Base-by-base conservation (phyloP, 1,139 yeast species). In the Scheffersomyces stambukii region DNA sequence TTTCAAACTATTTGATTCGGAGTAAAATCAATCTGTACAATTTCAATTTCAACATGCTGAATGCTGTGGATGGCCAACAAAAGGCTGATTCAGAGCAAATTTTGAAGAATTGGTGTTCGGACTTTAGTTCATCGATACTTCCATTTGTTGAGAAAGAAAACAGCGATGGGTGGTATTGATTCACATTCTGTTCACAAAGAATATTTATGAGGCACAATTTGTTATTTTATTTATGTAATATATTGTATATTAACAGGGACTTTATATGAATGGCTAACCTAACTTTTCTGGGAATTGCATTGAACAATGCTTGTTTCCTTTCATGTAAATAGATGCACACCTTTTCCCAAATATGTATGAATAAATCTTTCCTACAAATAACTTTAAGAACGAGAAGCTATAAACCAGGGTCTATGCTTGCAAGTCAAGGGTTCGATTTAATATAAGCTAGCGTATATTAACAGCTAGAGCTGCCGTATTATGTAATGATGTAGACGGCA, bases 121-220 rank as follows among this genome's bases (percentile, higher is more conserved):
- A 57, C 5, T 50, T 60, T 26, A 38, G 43, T 28, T 40, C 39
- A 15, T 28, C 33, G 3, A 44, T 62, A 8, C 32, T 55, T n/a
- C 57, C 58, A 4, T 57, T 63, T 32, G 45, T 60, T n/a, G 52
- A 52, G 16, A 43, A 42, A 11, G 72, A 66, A 38, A 48, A 48
- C 33, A 36, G 48, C 17, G 62, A 60, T 18, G 70, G 71, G 6
- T 66, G 71, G 70, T 47, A 46, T 26, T 57, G 36, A 41, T 11
- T 9, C 18, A 16, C 15, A 8, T 25, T 7, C 12, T 5, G 11
- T 16, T 25, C n/a, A n/a, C n/a, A n/a, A 13, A 10, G 7, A 15
- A 11, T 20, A 6, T 15, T 10, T 20, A 6, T 14, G 8, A 11
- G 9, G 9, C 18, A 14, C 6, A 14, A 10, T 5, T 23, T 17